Conservation (phyloP, 2,329 filamentous ascomycete species). For the Pyrenophora seminiperda region DNA sequence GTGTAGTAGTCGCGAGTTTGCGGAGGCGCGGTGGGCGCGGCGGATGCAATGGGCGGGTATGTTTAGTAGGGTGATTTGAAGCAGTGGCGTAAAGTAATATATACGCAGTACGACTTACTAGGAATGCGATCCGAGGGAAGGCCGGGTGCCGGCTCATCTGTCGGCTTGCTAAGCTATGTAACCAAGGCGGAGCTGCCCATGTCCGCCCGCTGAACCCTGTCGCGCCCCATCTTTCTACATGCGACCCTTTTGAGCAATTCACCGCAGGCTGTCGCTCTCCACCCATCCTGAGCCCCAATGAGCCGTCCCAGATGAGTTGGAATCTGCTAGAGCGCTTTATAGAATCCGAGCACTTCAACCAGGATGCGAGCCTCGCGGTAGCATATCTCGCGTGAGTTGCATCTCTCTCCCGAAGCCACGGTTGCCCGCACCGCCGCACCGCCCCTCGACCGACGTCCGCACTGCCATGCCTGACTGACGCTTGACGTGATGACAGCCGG, state of each 20-base stretch:
- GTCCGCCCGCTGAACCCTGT: conserved; percentile 22
- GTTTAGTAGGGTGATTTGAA: too few species aligned
- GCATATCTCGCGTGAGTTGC: conserved; percentile 81
- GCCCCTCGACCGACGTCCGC: conserved; percentile 11
- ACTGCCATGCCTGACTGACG: conserved; percentile 16
- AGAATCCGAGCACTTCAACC: conserved; percentile 92
- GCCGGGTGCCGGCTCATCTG: background rate
- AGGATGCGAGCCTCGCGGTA: conserved; percentile 85
- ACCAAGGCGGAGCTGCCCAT: conserved; percentile 15
- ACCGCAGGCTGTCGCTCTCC: conserved; percentile 19
- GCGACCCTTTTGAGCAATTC: conserved; percentile 29
- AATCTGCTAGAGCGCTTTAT: conserved; percentile 88
- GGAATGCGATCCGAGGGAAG: background rate
- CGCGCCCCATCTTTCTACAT: conserved; percentile 22
- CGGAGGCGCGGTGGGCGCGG: background rate
- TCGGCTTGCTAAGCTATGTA: conserved; percentile 8
- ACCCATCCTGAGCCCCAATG: conserved; percentile 41
- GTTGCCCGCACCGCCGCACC: conserved; percentile 28
- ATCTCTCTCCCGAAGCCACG: conserved; percentile 31
- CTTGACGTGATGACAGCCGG: conserved; percentile 60
- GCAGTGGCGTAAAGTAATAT: conserved; percentile 1
- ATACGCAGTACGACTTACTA: too few species aligned
- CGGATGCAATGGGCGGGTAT: too few species aligned
- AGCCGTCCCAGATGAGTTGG: conserved; percentile 64
- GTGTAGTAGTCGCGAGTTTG: background rate